These are phyloP conservation scores for Fusarium pseudonygamai DNA, from an alignment of 2,329 filamentous ascomycete species.

Conservation along the genomic window DNA sequence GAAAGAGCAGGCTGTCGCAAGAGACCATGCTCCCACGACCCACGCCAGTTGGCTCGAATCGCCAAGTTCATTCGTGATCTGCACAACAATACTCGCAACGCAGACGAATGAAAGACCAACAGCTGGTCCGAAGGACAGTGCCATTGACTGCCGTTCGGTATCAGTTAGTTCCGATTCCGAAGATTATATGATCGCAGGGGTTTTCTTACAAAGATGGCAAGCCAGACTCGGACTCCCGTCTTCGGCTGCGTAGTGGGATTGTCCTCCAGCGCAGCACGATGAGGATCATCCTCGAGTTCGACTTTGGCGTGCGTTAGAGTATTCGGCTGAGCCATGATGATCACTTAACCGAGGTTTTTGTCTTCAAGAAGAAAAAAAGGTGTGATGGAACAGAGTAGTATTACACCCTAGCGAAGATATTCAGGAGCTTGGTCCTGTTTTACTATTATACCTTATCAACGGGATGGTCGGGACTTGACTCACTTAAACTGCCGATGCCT, in stretches of 20 bases:
- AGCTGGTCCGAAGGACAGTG: conserved; percentile 7
- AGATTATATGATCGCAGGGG: neutral
- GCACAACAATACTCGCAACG: conserved; percentile 1
- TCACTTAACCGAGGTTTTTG: neutral
- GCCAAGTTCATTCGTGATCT: conserved; percentile 9
- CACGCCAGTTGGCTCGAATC: neutral
- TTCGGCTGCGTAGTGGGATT: neutral
- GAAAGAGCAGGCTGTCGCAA: conserved; percentile 10
- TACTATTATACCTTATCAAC: neutral
- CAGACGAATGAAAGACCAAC: conserved; percentile 3
- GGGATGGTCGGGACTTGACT: neutral
- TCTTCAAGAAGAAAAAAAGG: neutral
- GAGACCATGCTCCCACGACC: conserved; percentile 17
- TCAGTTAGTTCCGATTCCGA: neutral
- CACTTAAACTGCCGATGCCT: neutral
- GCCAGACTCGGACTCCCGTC: neutral
- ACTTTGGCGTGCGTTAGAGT: neutral
- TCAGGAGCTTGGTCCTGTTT: neutral
- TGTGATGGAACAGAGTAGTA: neutral
- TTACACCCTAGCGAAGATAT: neutral
- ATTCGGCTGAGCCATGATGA: neutral
- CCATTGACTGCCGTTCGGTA: neutral
- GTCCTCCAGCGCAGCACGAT: conserved; percentile 16
- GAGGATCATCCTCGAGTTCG: conserved; percentile 19
- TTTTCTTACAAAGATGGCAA: conserved; percentile 5